A percentile compares a stretch with the other conserved stretches of the same genome.
phyloP scores from a whole-genome alignment of 352 stramenopile genomes.

The Phytophthora capsici region DNA sequence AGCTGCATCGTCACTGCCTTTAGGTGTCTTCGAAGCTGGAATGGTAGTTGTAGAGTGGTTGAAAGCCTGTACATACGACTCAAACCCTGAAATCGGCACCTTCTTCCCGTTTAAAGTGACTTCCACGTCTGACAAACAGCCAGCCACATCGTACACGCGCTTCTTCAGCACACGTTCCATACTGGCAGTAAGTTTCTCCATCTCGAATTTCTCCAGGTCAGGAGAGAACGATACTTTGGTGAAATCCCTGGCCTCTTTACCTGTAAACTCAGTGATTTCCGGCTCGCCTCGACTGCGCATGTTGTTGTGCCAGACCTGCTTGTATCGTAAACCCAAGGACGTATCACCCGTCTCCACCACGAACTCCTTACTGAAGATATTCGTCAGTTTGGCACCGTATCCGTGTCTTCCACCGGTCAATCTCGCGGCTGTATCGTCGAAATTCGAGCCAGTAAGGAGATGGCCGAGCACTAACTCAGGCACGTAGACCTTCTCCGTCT shows the following conservation, averaged over 20 bases:
- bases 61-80: slow-evolving; percentile 96
- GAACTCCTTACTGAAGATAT: slow-evolving; percentile 99
- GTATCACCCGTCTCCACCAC: slow-evolving; percentile 98
- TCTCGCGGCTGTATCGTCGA: slow-evolving; percentile 97
- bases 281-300: slow-evolving; percentile 94
- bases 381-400: slow-evolving; percentile 98
- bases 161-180: slow-evolving; percentile 95
- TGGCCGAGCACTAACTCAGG: slow-evolving; percentile 98
- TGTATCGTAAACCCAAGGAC: slow-evolving; percentile 75
- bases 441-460: slow-evolving; percentile 99
- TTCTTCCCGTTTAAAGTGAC: slow-evolving; percentile 94
- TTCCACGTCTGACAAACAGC: slow-evolving; percentile 92
- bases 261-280: slow-evolving; percentile 78
- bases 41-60: slow-evolving; percentile 59
- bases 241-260: slow-evolving; percentile 91
- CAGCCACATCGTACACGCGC: slow-evolving; percentile 98
- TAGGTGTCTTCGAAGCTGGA: background rate
- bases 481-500: slow-evolving; percentile 98
- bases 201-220: slow-evolving; percentile 97
- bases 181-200: slow-evolving; percentile 94
- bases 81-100: slow-evolving; percentile 94
- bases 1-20: slow-evolving; percentile 65
- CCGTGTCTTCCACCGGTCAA: slow-evolving; percentile 96
- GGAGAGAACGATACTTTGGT: slow-evolving; percentile 98
- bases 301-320: slow-evolving; percentile 96